Conservation (phyloP, 2,329 filamentous ascomycete genomes). For the Trichoderma cornu-damae region DNA sequence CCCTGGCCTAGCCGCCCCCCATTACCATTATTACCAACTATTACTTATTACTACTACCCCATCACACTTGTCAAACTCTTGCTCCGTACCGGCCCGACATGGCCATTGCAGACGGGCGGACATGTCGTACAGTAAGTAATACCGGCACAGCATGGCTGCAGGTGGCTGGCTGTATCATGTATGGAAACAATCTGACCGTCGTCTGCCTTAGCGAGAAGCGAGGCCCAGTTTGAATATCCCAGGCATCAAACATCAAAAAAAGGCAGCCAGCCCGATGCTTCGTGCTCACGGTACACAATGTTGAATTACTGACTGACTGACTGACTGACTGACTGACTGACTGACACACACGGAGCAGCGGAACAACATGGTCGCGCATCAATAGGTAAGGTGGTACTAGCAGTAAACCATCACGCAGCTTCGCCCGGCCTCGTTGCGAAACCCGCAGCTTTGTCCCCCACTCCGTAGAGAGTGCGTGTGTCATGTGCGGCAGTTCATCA, state of each 20-base stretch:
- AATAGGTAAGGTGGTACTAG: no score
- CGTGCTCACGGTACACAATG: no score
- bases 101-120: conserved; percentile 3
- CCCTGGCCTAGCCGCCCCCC: background rate
- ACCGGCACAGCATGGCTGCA: conserved; percentile 18
- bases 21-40: no score
- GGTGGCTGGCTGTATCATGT: background rate
- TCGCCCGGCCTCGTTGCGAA: background rate
- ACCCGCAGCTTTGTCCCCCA: background rate
- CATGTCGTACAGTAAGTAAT: conserved; percentile 17
- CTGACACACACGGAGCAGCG: background rate
- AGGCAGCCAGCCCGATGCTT: no score
- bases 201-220: conserved; percentile 13
- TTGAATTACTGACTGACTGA: no score
- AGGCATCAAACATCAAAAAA: no score
- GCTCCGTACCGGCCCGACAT: conserved; percentile 12
- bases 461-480: background rate
- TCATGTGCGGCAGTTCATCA: background rate
- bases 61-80: background rate
- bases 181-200: conserved; percentile 9
- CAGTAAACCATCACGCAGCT: conserved; percentile 1
- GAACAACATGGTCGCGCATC: background rate
- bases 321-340: no score
- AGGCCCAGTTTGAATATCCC: conserved; percentile 2
- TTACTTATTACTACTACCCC: conserved; percentile 1